Evolutionary conservation across 2,329 filamentous ascomycete genomes (phyloP).

Genomic region (Dactylellina sp.): DNA sequence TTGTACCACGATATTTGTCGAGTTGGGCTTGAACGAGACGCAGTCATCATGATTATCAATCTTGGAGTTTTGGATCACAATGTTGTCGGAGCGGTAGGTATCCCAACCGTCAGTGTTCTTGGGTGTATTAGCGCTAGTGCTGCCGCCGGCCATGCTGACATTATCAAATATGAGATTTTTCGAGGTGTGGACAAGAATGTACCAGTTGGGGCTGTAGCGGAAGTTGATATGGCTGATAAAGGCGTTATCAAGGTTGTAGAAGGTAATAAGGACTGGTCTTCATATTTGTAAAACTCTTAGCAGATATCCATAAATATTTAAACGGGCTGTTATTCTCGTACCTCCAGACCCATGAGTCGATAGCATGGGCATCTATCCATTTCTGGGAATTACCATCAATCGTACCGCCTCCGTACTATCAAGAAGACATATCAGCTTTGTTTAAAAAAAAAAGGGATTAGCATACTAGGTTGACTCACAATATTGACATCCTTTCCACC

Average conservation of each 20-base stretch:
- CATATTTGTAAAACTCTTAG: no score
- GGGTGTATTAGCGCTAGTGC: slow-evolving; percentile 68
- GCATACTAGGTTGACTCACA: slow-evolving; percentile 68
- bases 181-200: slow-evolving; percentile 75
- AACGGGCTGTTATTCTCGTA: slow-evolving; percentile 65
- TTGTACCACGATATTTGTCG: slow-evolving; percentile 75
- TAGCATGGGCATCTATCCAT: slow-evolving; percentile 74
- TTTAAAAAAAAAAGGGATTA: not conserved
- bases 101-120: slow-evolving; percentile 77
- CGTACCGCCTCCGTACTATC: slow-evolving; percentile 67
- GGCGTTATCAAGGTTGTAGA: slow-evolving; percentile 71
- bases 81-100: slow-evolving; percentile 71
- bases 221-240: slow-evolving; percentile 72
- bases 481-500: slow-evolving; percentile 76
- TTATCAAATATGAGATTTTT: slow-evolving; percentile 74
- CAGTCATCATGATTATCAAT: slow-evolving; percentile 77
- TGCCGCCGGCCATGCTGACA: slow-evolving; percentile 71
- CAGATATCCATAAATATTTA: slow-evolving; percentile 70
- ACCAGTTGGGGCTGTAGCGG: slow-evolving; percentile 73
- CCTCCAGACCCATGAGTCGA: slow-evolving; percentile 67
- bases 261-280: slow-evolving; percentile 70
- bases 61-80: slow-evolving; percentile 75
- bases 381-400: slow-evolving; percentile 74
- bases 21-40: slow-evolving; percentile 80
- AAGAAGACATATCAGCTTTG: not conserved